Base-by-base conservation (phyloP, 345 rosid genomes). In the Citrus australasica region DNA sequence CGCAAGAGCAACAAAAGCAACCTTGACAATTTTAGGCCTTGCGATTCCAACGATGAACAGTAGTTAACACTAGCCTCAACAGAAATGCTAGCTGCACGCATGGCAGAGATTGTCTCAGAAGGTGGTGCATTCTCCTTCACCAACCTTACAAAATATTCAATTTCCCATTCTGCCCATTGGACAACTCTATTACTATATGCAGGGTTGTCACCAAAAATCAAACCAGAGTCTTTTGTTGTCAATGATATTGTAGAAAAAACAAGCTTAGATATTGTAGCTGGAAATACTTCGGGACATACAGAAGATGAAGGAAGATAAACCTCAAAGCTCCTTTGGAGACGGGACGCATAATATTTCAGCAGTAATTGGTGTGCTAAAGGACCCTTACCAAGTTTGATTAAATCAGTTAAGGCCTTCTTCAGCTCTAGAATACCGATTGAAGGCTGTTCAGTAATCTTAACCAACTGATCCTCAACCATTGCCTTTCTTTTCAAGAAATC, bases 101-200 rank as follows among this genome's bases (percentile, higher is more conserved):
- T 82, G 3, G 97, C 97, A 79, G 84, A 86, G 77, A 86, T 80
- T 40, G 93, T 90, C 60, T 96, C 98, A 9, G 97, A 87, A 81
- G 97, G 85, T 70, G 97, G 91, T 63, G 95, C 92, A 71, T 90
- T 92, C 70, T 87, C 97, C 88, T 91, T 94, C 68, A 95, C 95
- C 85, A 94, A 77, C 46, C 97, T 88, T 65, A 89, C 90, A 85
- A 94, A 87, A 75, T 77, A 91, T 85, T 95, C 99, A 60, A 92
- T 92, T 85, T 94, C 94, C 92, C 94, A 88, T 83, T 95, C 99
- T 66, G 94, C 98, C 98, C 97, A 95, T 77, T 92, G 98, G 82
- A 95, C 97, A 71, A 92, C 84, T 83, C 93, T 88, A 83, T 89
- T 94, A 35, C 95, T 90, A 82, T 90, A 95, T 9, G 89, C 82